Percentiles rank a stretch among this genome's conserved stretches.
Evolutionary conservation across 225 moss, liverwort and hornwort species (phyloP).

Genomic region (Takakia lepidozioides): DNA sequence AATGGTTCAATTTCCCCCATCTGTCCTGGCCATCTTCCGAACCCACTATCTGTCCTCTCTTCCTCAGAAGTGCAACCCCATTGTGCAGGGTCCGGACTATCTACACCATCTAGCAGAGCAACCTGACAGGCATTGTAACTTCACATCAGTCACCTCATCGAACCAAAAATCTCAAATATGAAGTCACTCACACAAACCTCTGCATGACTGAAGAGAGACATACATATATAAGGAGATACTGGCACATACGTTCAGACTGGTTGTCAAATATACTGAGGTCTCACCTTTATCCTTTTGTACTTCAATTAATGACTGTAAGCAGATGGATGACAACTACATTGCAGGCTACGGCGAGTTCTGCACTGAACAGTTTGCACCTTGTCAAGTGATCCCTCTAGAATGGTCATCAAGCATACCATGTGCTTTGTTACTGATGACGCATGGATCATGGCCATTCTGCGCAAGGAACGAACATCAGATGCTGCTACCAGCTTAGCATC

Average conservation of each 20-base stretch:
- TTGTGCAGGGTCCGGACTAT: conserved; percentile 62
- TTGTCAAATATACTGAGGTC: too few relatives aligned
- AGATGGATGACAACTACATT: too few relatives aligned
- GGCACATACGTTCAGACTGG: too few relatives aligned
- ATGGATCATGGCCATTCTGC: conserved; percentile 63
- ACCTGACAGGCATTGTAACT: conserved; percentile 33
- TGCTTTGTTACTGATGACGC: conserved; percentile 59
- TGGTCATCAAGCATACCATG: conserved; percentile 28
- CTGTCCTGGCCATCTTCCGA: conserved; percentile 68
- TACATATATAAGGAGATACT: too few relatives aligned
- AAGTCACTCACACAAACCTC: too few relatives aligned
- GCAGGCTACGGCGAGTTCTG: too few relatives aligned
- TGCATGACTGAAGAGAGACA: too few relatives aligned
- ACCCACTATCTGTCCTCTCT: conserved; percentile 61
- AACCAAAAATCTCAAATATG: too few relatives aligned
- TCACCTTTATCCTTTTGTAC: too few relatives aligned
- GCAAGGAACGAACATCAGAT: conserved; percentile 54
- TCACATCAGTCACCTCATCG: too few relatives aligned
- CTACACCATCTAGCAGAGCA: conserved; percentile 69
- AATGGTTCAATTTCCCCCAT: conserved; percentile 37
- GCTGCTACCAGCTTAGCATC: conserved; percentile 50
- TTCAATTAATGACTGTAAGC: too few relatives aligned
- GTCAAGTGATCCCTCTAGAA: neutral
- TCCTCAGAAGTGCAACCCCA: conserved; percentile 70
- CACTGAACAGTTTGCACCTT: too few relatives aligned